Conservation (phyloP, 1,284 basidiomycete genomes). For the Tilletia indica region DNA sequence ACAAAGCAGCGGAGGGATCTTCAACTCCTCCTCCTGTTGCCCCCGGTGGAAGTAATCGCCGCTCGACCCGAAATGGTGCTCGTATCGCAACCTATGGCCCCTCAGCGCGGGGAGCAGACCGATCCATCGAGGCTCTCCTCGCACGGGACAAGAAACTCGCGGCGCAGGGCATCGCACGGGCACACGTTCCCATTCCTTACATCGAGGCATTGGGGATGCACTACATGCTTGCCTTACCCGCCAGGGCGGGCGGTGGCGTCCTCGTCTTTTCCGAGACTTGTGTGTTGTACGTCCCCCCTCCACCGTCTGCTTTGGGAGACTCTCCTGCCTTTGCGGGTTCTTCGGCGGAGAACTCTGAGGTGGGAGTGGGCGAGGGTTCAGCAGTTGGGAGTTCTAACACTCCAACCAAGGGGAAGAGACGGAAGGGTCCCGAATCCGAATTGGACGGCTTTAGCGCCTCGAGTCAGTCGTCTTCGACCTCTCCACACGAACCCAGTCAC, state of each 20-base stretch:
- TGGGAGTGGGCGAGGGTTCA: background rate
- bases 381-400: background rate
- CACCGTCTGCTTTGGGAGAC: constrained; percentile 16
- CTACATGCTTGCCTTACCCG: constrained; percentile 37
- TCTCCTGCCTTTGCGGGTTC: background rate
- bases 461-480: constrained; percentile 8
- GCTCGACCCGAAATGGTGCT: background rate
- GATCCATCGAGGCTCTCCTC: constrained; percentile 25
- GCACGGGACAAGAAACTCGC: constrained; percentile 39
- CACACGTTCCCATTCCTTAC: constrained; percentile 48
- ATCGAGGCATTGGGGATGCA: constrained; percentile 47
- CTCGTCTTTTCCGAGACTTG: constrained; percentile 46
- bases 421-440: constrained; percentile 38
- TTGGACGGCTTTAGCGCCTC: constrained; percentile 10
- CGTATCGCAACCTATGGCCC: constrained; percentile 29
- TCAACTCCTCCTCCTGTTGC: background rate
- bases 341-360: constrained; percentile 14
- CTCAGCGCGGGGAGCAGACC: constrained; percentile 34
- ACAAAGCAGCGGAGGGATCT: background rate
- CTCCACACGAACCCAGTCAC: constrained; percentile 1
- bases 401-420: constrained; percentile 32
- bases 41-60: background rate
- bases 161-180: constrained; percentile 30
- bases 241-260: constrained; percentile 44
- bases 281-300: constrained; percentile 44